Evolutionary conservation across 345 rosid species (phyloP).

Genomic region (Clarkia xantiana): DNA sequence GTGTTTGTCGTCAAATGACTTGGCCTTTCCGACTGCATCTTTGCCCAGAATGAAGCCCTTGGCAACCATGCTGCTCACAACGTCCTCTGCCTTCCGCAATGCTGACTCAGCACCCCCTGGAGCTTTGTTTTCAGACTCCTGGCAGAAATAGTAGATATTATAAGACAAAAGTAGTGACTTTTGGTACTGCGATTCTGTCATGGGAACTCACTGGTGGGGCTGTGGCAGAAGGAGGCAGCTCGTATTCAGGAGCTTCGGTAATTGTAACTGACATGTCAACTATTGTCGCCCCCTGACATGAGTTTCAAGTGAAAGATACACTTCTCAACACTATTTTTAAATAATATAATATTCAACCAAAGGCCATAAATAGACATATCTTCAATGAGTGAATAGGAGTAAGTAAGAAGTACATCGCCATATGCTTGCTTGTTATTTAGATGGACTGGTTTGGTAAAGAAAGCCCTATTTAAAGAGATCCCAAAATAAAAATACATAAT

Average conservation of each 20-base stretch:
- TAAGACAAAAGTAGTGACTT: not conserved
- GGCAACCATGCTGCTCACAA: constrained; percentile 82
- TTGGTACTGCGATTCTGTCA: not conserved
- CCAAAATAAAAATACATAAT: not conserved
- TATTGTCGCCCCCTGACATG: constrained; percentile 66
- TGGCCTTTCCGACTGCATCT: constrained; percentile 69
- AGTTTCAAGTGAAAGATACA: no score
- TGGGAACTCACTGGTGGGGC: constrained; percentile 31
- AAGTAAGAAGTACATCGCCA: no score
- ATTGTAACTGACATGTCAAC: constrained; percentile 61
- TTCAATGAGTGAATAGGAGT: no score
- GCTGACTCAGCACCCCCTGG: constrained; percentile 31
- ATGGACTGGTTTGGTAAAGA: no score
- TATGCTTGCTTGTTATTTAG: no score
- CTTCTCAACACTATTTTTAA: no score
- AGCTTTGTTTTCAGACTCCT: constrained; percentile 26
- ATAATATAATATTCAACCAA: no score
- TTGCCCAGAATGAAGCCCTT: constrained; percentile 78
- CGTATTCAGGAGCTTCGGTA: constrained; percentile 55
- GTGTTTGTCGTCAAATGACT: constrained; percentile 67
- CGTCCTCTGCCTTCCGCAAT: constrained; percentile 80
- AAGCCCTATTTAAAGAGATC: no score
- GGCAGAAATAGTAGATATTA: constrained; percentile 8
- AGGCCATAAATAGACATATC: no score
- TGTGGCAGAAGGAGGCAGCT: constrained; percentile 31